phyloP scores from a whole-genome alignment of 371 early-diverging fungal genomes.

The Smittium mucronatum region DNA sequence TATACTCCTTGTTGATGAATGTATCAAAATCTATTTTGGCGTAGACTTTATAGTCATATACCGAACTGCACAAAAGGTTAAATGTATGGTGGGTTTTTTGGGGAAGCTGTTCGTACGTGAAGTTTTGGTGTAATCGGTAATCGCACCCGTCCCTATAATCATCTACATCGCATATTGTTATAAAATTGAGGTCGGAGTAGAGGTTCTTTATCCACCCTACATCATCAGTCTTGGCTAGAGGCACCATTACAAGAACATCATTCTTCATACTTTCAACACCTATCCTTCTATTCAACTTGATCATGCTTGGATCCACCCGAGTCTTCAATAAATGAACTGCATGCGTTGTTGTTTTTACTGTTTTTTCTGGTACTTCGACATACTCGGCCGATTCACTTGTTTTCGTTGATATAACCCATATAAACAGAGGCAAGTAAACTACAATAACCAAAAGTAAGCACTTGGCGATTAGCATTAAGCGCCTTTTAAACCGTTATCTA shows the following conservation, averaged over 20 bases:
- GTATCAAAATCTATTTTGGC: not conserved
- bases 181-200: not conserved
- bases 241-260: not conserved
- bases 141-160: not conserved
- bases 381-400: no score
- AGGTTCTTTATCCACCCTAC: not conserved
- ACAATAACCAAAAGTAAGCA: no score
- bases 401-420: no score
- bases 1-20: not conserved
- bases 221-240: not conserved
- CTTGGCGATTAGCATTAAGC: no score
- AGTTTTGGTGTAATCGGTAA: not conserved
- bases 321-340: no score
- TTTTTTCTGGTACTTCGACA: no score
- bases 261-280: no score
- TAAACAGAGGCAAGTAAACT: no score
- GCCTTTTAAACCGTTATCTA: no score
- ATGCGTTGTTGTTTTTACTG: no score
- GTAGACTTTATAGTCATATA: not conserved
- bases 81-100: not conserved
- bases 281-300: no score
- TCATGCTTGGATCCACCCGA: no score
- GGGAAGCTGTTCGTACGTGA: not conserved
- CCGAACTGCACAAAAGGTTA: not conserved
- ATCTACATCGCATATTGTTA: not conserved